These are phyloP conservation scores for Stagonosporopsis rhizophila DNA, from an alignment of 2,329 filamentous ascomycete genomes.

Conservation along the genomic window DNA sequence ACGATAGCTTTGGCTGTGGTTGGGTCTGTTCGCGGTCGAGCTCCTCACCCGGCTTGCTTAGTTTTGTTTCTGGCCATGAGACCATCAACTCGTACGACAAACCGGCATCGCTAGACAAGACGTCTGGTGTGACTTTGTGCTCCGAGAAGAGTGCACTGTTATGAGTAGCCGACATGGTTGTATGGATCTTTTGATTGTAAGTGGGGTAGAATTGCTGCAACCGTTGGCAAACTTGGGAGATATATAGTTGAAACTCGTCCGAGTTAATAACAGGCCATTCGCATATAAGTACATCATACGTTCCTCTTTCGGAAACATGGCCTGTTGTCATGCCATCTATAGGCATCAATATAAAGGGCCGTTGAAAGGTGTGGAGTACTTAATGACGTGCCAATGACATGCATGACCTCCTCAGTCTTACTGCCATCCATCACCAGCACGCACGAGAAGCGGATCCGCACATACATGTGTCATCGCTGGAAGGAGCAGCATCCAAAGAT, in stretches of 20 bases:
- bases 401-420: background rate
- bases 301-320: conserved; percentile 1
- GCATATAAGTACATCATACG: conserved; percentile 5
- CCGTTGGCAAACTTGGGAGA: background rate
- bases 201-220: background rate
- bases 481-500: background rate
- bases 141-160: conserved; percentile 12
- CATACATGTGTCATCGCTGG: conserved; percentile 1
- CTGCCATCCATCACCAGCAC: conserved; percentile 1
- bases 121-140: conserved; percentile 30
- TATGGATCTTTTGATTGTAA: background rate
- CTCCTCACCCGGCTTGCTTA: conserved; percentile 24
- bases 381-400: conserved; percentile 16
- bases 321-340: conserved; percentile 7
- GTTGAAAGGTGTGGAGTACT: background rate
- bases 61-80: conserved; percentile 23
- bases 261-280: background rate
- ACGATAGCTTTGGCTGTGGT: conserved; percentile 22
- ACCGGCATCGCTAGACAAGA: conserved; percentile 18
- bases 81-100: conserved; percentile 23
- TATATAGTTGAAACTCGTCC: background rate
- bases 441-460: background rate
- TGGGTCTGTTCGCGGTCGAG: conserved; percentile 26
- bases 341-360: conserved; percentile 2
- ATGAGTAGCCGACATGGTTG: conserved; percentile 1